A percentile compares a stretch with the other conserved stretches of the same genome.
phyloP scores from a whole-genome alignment of 139 green algal genomes.

The Coelastrella sp. region DNA sequence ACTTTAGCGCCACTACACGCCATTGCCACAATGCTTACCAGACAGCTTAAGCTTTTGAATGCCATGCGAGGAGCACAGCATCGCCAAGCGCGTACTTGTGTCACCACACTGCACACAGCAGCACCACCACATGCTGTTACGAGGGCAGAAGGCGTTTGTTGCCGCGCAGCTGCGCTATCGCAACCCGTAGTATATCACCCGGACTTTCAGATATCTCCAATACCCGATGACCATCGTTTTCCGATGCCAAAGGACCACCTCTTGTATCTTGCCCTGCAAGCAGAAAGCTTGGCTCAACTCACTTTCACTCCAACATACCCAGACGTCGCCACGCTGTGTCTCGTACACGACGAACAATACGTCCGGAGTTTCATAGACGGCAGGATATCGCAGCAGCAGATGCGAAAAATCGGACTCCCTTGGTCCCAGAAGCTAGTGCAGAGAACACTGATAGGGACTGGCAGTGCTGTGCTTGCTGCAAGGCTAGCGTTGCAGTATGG shows the following conservation, averaged over 20 bases:
- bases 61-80: background rate
- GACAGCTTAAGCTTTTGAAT: background rate
- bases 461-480: conserved; percentile 62
- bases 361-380: conserved; percentile 57
- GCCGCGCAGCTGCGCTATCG: background rate
- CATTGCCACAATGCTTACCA: background rate
- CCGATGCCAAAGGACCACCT: conserved; percentile 75
- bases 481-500: conserved; percentile 66
- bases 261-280: conserved; percentile 57
- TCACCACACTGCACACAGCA: background rate
- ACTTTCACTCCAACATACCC: conserved; percentile 62
- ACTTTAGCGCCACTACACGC: too few species aligned
- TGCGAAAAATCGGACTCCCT: conserved; percentile 68
- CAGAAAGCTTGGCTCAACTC: conserved; percentile 45
- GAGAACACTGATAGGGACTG: conserved; percentile 65
- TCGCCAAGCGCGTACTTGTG: too few species aligned
- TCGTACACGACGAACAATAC: conserved; percentile 58
- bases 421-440: conserved; percentile 63
- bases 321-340: conserved; percentile 58
- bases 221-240: conserved; percentile 57
- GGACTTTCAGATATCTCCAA: conserved; percentile 64
- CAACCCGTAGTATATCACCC: conserved; percentile 65
- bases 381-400: conserved; percentile 45
- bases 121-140: background rate
- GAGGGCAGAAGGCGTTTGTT: background rate